Evolutionary conservation across 2,329 filamentous ascomycete genomes (phyloP).

Genomic region (Calonectria pteridis): DNA sequence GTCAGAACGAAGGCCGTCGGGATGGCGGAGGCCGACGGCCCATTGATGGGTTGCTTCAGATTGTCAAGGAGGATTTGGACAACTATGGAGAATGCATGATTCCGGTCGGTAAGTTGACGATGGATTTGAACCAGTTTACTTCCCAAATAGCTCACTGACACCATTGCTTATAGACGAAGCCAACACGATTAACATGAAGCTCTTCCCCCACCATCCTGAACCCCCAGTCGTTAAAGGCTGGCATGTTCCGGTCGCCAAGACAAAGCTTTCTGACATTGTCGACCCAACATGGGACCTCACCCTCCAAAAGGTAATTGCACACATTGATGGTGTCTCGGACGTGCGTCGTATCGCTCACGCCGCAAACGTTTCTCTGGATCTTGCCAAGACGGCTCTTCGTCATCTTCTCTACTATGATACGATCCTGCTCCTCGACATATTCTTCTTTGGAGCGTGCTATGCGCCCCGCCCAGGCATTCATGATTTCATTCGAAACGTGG

Average conservation of each 20-base stretch:
- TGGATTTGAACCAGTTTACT: no score
- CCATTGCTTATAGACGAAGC: slow-evolving; percentile 74
- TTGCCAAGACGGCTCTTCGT: slow-evolving; percentile 87
- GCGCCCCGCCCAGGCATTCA: slow-evolving; percentile 83
- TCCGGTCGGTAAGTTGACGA: slow-evolving; percentile 77
- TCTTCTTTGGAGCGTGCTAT: slow-evolving; percentile 94
- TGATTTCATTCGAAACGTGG: slow-evolving; percentile 81
- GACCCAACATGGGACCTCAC: slow-evolving; percentile 81
- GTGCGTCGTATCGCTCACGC: slow-evolving; percentile 87
- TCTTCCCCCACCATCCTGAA: slow-evolving; percentile 85
- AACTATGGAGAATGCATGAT: slow-evolving; percentile 99
- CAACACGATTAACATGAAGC: slow-evolving; percentile 96
- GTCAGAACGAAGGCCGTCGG: slow-evolving; percentile 64
- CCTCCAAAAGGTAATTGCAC: slow-evolving; percentile 81
- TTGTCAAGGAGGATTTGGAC: slow-evolving; percentile 87
- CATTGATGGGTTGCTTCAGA: slow-evolving; percentile 88
- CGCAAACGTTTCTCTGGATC: slow-evolving; percentile 87
- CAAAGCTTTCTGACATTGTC: slow-evolving; percentile 73
- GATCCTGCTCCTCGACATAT: slow-evolving; percentile 90
- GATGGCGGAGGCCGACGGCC: slow-evolving; percentile 66
- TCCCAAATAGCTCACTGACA: slow-evolving; percentile 18
- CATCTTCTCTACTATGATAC: slow-evolving; percentile 96
- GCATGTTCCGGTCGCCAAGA: slow-evolving; percentile 88
- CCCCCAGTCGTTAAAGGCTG: slow-evolving; percentile 85
- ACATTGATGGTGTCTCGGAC: slow-evolving; percentile 92